Percentiles rank a stretch among this genome's conserved stretches.
These are phyloP conservation scores for Aspergillus hortae DNA, from an alignment of 2,329 filamentous ascomycete species.

Conservation along the genomic window DNA sequence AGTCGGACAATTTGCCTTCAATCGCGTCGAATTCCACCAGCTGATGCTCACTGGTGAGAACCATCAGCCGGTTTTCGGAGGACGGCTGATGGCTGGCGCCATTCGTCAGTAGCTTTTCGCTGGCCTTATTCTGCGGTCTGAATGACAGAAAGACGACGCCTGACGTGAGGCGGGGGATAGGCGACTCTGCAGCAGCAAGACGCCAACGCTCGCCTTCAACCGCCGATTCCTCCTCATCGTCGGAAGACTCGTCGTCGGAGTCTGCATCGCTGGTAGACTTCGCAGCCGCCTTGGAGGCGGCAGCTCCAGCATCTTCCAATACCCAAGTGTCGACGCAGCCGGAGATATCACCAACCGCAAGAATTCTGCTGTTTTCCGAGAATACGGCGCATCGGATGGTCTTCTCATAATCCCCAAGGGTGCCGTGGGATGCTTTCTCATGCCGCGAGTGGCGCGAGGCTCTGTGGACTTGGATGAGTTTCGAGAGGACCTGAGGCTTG, in stretches of 20 bases:
- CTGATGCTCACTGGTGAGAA: conserved; percentile 63
- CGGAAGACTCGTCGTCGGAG: conserved; percentile 46
- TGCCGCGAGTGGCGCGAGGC: conserved; percentile 28
- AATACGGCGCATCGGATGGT: conserved; percentile 73
- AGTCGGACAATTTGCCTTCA: conserved; percentile 73
- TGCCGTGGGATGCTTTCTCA: conserved; percentile 57
- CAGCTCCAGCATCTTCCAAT: conserved; percentile 51
- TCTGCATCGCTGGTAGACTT: conserved; percentile 44
- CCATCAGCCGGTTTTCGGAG: conserved; percentile 53
- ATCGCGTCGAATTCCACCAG: conserved; percentile 76
- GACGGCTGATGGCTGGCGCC: conserved; percentile 37
- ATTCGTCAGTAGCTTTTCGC: conserved; percentile 38
- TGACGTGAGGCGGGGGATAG: conserved; percentile 66
- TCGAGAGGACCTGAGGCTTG: conserved; percentile 44
- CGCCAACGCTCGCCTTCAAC: conserved; percentile 68
- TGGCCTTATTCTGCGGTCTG: conserved; percentile 40
- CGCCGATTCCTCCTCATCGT: conserved; percentile 48
- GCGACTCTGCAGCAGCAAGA: conserved; percentile 65
- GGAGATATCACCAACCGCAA: conserved; percentile 76
- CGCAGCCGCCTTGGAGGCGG: conserved; percentile 37
- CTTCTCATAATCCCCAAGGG: conserved; percentile 71
- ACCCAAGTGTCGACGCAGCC: conserved; percentile 88
- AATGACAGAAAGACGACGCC: conserved; percentile 68
- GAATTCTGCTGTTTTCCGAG: conserved; percentile 72
- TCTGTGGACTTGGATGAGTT: conserved; percentile 40